Evolutionary conservation across 1,139 yeast species (phyloP), one percentile per base, ranked within the genome.

Genomic region (Meyerozyma sp.): DNA sequence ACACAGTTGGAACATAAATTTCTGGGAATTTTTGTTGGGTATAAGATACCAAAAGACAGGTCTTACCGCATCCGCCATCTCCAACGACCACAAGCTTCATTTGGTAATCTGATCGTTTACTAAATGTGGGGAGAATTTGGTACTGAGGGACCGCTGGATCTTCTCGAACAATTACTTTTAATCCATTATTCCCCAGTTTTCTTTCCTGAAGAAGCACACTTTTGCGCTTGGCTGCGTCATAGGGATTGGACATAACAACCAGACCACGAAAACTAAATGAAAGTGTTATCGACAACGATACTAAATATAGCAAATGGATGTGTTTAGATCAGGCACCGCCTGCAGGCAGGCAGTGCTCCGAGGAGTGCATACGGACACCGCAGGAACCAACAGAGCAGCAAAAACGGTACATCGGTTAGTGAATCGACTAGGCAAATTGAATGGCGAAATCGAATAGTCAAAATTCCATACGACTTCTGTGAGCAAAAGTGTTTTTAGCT

Each of bases 51-150:
- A 91, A 66, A 49, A 91, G 65, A 52, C 95, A 86, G 0, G 98
- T 91, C 63, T 91, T 91, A 28, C 98, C 98, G 59, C 96, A 87
- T 11, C 94, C 95, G 52, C 95, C 95, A 61, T 91, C 98, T 4
- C 98, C 98, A 5, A 91, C 96, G 20, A 89, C 91, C 18, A 90
- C 93, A 23, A 87, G 66, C 56, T 87, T 86, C 64, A 81, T 70
- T 49, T 73, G 72, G 47, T 73, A 62, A 40, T 60, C 50, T 41
- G 73, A 62, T 42, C 63, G 61, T 46, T 66, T 66, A 40, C 61
- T 56, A 51, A 65, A 60, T 35, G 58, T 54, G 11, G 58, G 52
- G 42, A 63, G 68, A 47, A 69, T 63, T 14, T 59, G 58, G 52
- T 65, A 73, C 41, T 63, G 45, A 14, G 77, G 77, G 27, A 70